Conservation (phyloP, 139 green algal genomes). For the Pleodorina starrii region DNA sequence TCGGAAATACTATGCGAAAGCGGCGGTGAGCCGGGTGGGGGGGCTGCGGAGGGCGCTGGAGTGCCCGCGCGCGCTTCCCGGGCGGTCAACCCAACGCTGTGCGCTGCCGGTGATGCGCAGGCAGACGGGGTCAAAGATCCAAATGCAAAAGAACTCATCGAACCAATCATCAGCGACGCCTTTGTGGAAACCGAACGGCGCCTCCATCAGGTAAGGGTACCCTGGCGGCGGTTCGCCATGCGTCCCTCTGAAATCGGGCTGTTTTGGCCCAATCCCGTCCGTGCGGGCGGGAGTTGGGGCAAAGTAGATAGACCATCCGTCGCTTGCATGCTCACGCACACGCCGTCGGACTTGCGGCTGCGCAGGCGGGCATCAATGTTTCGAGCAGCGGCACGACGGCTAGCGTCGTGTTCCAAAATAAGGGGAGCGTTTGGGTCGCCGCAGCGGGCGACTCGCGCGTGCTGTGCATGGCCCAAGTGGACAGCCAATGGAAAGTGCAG, state of each 20-base stretch:
- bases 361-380: conserved; percentile 63
- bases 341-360: too few relatives aligned
- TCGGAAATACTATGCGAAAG: conserved; percentile 47
- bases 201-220: conserved; percentile 32
- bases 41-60: too few relatives aligned
- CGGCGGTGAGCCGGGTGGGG: conserved; percentile 8
- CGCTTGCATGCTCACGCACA: too few relatives aligned
- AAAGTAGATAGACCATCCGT: too few relatives aligned
- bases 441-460: conserved; percentile 63
- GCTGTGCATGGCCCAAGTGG: conserved; percentile 40
- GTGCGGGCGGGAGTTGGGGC: too few relatives aligned
- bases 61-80: too few relatives aligned
- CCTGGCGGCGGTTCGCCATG: neutral
- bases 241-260: neutral
- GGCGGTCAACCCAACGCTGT: neutral
- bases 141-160: conserved; percentile 44
- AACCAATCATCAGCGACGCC: conserved; percentile 45
- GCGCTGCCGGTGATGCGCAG: neutral
- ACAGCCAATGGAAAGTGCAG: conserved; percentile 49
- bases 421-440: conserved; percentile 57
- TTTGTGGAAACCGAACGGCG: conserved; percentile 51
- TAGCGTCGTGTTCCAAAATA: conserved; percentile 58
- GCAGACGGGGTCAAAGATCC: conserved; percentile 42
- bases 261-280: too few relatives aligned
- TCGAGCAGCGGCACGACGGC: conserved; percentile 69